Conservation (phyloP, 768 basidiomycete species). For the Hygrophoropsis aurantiaca region DNA sequence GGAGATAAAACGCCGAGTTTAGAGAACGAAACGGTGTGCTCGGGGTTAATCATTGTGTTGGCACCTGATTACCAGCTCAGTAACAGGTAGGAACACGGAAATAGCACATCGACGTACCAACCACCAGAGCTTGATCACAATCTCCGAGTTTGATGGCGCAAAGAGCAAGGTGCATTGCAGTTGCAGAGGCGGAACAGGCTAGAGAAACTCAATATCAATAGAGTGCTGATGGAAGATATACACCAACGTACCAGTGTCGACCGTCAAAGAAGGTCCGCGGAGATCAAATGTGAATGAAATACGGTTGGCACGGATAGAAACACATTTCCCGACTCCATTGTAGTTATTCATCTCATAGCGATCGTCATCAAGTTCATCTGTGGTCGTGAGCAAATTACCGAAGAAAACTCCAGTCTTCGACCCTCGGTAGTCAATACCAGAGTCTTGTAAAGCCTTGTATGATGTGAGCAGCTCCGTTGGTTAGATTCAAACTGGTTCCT, state of each 20-base stretch:
- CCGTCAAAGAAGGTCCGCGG: neutral
- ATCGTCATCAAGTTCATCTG: conserved; percentile 27
- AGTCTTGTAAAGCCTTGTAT: conserved; percentile 12
- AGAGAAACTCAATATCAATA: neutral
- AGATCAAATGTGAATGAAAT: neutral
- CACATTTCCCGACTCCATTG: conserved; percentile 28
- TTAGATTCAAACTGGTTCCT: neutral
- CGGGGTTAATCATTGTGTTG: conserved; percentile 16
- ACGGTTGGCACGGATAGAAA: conserved; percentile 25
- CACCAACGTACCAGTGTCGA: neutral
- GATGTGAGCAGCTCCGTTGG: no score
- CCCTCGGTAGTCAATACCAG: conserved; percentile 18
- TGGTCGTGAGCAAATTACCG: conserved; percentile 24
- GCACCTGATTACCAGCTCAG: conserved; percentile 8
- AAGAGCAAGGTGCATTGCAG: neutral
- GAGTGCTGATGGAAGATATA: neutral
- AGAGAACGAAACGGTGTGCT: conserved; percentile 21
- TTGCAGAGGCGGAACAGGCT: neutral
- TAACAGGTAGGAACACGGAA: no score
- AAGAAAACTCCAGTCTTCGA: conserved; percentile 14
- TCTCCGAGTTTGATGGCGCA: neutral
- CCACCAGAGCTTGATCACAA: neutral
- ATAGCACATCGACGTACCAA: conserved; percentile 23
- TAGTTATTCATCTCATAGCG: conserved; percentile 25
- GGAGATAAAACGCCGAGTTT: conserved; percentile 15